These are phyloP conservation scores for Blastocystis sp. DNA, from an alignment of 352 stramenopile genomes.

Conservation along the genomic window DNA sequence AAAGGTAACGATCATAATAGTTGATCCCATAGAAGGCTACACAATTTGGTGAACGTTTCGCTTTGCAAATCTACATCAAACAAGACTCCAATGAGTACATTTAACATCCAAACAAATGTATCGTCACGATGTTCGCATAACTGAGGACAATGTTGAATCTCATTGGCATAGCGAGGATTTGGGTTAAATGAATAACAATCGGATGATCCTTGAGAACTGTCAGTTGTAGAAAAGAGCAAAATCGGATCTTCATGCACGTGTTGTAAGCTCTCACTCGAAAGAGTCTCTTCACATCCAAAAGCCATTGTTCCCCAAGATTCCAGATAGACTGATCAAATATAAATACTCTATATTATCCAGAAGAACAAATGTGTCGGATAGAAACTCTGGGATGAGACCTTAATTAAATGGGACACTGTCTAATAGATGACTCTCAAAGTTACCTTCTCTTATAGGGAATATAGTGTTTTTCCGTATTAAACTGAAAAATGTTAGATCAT, in stretches of 20 bases:
- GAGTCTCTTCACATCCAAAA: too few relatives aligned
- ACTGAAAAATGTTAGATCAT: too few relatives aligned
- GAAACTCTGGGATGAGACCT: too few relatives aligned
- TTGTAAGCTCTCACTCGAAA: too few relatives aligned
- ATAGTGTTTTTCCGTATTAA: too few relatives aligned
- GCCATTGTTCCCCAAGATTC: too few relatives aligned
- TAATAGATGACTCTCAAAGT: too few relatives aligned
- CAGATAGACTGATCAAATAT: too few relatives aligned
- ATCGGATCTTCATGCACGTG: not conserved
- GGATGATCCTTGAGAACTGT: not conserved
- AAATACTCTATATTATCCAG: too few relatives aligned
- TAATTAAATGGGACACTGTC: too few relatives aligned
- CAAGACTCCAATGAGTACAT: not conserved
- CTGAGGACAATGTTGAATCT: not conserved
- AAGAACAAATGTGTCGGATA: too few relatives aligned
- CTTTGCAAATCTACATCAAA: not conserved
- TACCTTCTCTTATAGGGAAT: too few relatives aligned
- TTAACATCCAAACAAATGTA: not conserved
- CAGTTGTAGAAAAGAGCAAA: not conserved
- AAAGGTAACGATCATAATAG: constrained; percentile 16
- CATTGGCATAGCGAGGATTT: not conserved
- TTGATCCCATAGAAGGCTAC: constrained; percentile 1
- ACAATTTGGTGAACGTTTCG: not conserved
- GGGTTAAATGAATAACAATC: not conserved
- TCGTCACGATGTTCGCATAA: not conserved